These are phyloP conservation scores for Ustilago tritici DNA, from an alignment of 1,284 basidiomycete genomes.

Conservation along the genomic window DNA sequence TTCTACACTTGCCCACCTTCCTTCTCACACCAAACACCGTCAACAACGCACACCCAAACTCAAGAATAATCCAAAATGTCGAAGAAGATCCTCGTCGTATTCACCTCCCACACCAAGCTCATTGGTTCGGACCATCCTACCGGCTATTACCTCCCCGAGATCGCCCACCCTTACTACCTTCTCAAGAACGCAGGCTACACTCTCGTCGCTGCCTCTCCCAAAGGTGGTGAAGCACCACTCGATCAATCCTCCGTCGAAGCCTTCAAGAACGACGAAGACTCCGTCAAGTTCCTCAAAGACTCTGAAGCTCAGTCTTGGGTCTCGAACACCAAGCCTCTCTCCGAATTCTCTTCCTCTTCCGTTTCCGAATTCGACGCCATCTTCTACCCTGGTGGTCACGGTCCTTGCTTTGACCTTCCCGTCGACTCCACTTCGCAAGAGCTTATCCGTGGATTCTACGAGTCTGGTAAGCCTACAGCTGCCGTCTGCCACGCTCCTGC, in stretches of 20 bases:
- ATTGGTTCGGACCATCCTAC: conserved; percentile 75
- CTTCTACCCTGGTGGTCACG: conserved; percentile 80
- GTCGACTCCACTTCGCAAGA: conserved; percentile 47
- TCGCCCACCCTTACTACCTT: conserved; percentile 83
- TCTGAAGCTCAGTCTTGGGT: conserved; percentile 74
- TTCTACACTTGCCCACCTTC: not conserved
- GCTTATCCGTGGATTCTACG: conserved; percentile 59
- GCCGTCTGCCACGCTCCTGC: conserved; percentile 64
- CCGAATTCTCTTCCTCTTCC: conserved; percentile 74
- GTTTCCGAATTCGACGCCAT: conserved; percentile 76
- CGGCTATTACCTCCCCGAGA: conserved; percentile 73
- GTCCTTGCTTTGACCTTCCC: conserved; percentile 63
- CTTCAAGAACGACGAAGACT: conserved; percentile 74
- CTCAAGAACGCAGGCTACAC: conserved; percentile 74
- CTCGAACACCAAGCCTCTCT: conserved; percentile 75
- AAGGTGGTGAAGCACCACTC: conserved; percentile 79
- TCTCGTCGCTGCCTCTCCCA: conserved; percentile 80
- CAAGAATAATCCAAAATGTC: conserved; percentile 21
- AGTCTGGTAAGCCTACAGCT: conserved; percentile 52
- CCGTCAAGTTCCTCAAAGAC: conserved; percentile 77
- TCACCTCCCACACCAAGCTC: conserved; percentile 78
- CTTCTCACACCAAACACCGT: not conserved
- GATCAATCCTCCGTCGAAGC: conserved; percentile 77
- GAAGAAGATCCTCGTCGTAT: conserved; percentile 77
- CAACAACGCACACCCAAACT: not conserved